Base-by-base conservation (phyloP, 768 basidiomycete genomes). In the Saitozyma podzolica region DNA sequence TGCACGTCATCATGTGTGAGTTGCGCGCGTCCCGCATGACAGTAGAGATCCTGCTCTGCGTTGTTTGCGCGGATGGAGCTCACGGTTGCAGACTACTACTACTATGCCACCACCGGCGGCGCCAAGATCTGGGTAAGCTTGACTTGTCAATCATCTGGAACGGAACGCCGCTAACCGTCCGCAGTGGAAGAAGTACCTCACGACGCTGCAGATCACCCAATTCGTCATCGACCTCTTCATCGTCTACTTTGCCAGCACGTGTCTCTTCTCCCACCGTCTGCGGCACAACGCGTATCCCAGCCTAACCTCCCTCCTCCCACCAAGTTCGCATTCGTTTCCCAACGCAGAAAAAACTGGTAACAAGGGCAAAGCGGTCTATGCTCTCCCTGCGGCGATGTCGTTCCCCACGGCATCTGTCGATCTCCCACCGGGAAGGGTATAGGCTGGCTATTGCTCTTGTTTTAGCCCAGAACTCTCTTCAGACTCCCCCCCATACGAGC, bases 121-220 rank as follows among this genome's bases (percentile, higher is more conserved):
- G 89, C 89, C 76, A 91, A 84, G 82, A 92, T 98, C 81, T 98
- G 96, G 93, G 92, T 93, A n/a, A 14, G 50, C 41, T 17, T 6
- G 13, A 17, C 6, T 11, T 5, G 29, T 5, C 29, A 50, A 20
- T 48, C 9, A 29, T 29, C 17, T 48, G 6, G 43, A n/a, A 13
- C 11, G 9, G n/a, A 16, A 7, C 41, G 3, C 13, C n/a, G 61
- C 62, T 66, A 51, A 65, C 29, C n/a, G n/a, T 40, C 8, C 43
- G 20, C 73, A 94, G 95, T 99, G 96, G 96, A 99, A 99, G 84
- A 93, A 93, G 81, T 93, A 99, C 81, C 81, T 98, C 65, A 99
- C 96, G 47, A 87, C 85, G 29, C 89, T 99, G 88, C 96, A 99
- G 82, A 99, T 99, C 72, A 84, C 84, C 20, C 96, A 99, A 81